phyloP scores from a whole-genome alignment of 1,284 basidiomycete species.

The Austroboletus novae-zelandiae region DNA sequence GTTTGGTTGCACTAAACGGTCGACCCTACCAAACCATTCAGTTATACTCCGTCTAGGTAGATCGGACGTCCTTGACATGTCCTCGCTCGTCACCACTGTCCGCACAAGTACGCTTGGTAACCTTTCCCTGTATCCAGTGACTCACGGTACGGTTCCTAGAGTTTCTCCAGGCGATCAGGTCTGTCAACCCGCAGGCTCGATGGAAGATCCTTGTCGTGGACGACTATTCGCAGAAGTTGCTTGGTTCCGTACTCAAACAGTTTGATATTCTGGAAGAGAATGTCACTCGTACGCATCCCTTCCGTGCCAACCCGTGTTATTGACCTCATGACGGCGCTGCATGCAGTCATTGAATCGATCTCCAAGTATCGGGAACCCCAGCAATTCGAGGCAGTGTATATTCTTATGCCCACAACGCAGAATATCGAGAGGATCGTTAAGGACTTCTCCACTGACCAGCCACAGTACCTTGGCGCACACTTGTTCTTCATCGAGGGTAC shows the following conservation, averaged over 20 bases:
- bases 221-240: constrained; percentile 82
- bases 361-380: constrained; percentile 73
- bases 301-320: constrained; percentile 1
- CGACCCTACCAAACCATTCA: neutral
- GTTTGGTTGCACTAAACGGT: constrained; percentile 1
- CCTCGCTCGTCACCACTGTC: constrained; percentile 54
- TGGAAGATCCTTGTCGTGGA: constrained; percentile 99
- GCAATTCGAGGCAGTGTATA: constrained; percentile 87
- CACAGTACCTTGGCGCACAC: constrained; percentile 87
- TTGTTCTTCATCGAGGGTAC: constrained; percentile 94
- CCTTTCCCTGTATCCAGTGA: neutral
- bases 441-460: constrained; percentile 69
- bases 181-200: constrained; percentile 73
- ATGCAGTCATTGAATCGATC: constrained; percentile 75
- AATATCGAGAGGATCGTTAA: constrained; percentile 91
- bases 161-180: constrained; percentile 78
- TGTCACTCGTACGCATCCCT: constrained; percentile 74
- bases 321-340: constrained; percentile 4
- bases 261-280: constrained; percentile 93
- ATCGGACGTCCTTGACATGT: constrained; percentile 36
- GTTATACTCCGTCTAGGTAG: constrained; percentile 1
- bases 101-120: constrained; percentile 46
- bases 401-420: constrained; percentile 92
- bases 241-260: constrained; percentile 87
- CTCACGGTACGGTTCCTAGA: constrained; percentile 40